Conservation (phyloP, 2,329 filamentous ascomycete genomes). For the Paraconiothyrium brasiliense region DNA sequence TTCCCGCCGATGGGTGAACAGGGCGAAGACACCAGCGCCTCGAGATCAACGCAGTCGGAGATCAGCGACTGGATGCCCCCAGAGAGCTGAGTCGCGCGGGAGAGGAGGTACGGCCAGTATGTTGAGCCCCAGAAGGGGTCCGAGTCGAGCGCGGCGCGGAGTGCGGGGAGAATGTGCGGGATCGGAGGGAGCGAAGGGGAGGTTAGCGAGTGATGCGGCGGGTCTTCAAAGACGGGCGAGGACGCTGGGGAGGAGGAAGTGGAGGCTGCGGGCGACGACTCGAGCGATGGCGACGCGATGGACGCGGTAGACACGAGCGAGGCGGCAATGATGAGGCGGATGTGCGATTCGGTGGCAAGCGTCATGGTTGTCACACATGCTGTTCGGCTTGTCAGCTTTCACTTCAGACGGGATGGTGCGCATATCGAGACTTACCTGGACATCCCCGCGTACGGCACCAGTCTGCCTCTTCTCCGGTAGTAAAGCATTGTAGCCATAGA, state of each 20-base stretch:
- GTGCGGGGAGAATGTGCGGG: slow-evolving; percentile 53
- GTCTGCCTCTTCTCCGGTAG: slow-evolving; percentile 62
- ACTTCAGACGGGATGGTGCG: background rate
- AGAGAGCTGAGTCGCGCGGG: slow-evolving; percentile 54
- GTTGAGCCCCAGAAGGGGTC: slow-evolving; percentile 58
- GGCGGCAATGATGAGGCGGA: slow-evolving; percentile 59
- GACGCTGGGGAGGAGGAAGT: slow-evolving; percentile 13
- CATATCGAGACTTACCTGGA: slow-evolving; percentile 47
- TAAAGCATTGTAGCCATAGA: slow-evolving; percentile 67
- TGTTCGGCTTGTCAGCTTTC: slow-evolving; percentile 25
- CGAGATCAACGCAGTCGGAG: slow-evolving; percentile 53
- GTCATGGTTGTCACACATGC: slow-evolving; percentile 57
- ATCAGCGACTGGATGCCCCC: slow-evolving; percentile 59
- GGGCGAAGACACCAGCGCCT: slow-evolving; percentile 51
- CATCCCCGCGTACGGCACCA: slow-evolving; percentile 67
- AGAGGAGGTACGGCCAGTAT: slow-evolving; percentile 55
- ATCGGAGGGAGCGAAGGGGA: slow-evolving; percentile 40
- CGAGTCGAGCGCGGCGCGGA: slow-evolving; percentile 50
- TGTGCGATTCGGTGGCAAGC: slow-evolving; percentile 58
- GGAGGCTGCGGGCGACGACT: slow-evolving; percentile 1
- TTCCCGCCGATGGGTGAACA: slow-evolving; percentile 9
- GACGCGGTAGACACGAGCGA: slow-evolving; percentile 55
- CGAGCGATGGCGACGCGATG: slow-evolving; percentile 21
- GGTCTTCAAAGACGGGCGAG: slow-evolving; percentile 24
- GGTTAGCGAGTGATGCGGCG: background rate